Percentiles rank a stretch among this genome's conserved stretches.
phyloP scores from a whole-genome alignment of 2,329 filamentous ascomycete genomes.

The Fusarium pininemorale region DNA sequence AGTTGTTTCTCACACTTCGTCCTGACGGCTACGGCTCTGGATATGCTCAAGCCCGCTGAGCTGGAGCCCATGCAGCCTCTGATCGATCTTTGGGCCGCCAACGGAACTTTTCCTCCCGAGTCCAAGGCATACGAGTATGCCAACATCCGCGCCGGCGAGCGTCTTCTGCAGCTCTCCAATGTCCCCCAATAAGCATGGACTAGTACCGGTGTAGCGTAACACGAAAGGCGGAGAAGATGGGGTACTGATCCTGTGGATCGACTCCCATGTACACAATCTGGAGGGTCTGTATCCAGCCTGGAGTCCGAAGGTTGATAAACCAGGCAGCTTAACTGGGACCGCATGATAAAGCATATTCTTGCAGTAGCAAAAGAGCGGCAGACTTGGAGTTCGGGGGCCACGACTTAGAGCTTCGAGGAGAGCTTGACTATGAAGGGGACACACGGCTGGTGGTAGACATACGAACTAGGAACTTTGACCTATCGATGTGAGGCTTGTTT shows the following conservation, averaged over 20 bases:
- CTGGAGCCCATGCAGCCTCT: conserved; percentile 95
- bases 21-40: conserved; percentile 80
- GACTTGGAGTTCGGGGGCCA: conserved; percentile 35
- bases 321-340: neutral
- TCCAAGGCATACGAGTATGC: conserved; percentile 74
- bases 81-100: conserved; percentile 90
- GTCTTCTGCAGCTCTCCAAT: conserved; percentile 61
- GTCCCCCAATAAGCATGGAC: conserved; percentile 40
- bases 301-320: conserved; percentile 5
- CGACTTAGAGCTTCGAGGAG: conserved; percentile 20
- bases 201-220: conserved; percentile 14
- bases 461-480: conserved; percentile 14
- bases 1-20: conserved; percentile 89
- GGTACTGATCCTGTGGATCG: conserved; percentile 13
- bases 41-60: conserved; percentile 87
- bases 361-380: conserved; percentile 36
- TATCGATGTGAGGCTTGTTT: conserved; percentile 30
- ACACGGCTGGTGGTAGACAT: conserved; percentile 10
- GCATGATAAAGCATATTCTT: conserved; percentile 27
- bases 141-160: conserved; percentile 68
- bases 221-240: conserved; percentile 22
- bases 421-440: conserved; percentile 23
- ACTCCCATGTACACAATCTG: conserved; percentile 34
- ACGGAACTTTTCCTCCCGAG: conserved; percentile 84
- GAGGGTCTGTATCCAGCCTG: conserved; percentile 27